Percentiles rank a stretch among this genome's conserved stretches.
Conservation (phyloP, 106 monocot species). For the Hemerocallis citrina region DNA sequence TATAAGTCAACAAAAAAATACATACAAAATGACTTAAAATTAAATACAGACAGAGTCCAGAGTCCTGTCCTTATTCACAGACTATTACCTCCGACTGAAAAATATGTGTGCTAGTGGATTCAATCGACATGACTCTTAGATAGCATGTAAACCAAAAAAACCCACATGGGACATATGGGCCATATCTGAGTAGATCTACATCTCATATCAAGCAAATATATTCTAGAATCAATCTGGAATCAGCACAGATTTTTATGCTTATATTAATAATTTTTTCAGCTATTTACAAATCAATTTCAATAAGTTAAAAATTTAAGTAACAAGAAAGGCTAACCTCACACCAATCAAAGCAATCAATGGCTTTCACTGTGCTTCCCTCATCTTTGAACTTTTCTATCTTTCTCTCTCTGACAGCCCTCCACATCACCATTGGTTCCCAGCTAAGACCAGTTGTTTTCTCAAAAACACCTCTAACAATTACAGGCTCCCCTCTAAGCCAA, state of each 20-base stretch:
- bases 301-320: background rate
- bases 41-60: too few relatives aligned
- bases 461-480: slow-evolving; percentile 31
- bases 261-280: background rate
- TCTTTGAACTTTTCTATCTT: slow-evolving; percentile 22
- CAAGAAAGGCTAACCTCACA: slow-evolving; percentile 23
- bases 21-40: background rate
- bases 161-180: too few relatives aligned
- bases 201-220: background rate
- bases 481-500: slow-evolving; percentile 29
- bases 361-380: slow-evolving; percentile 22
- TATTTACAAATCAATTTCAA: background rate
- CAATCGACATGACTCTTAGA: background rate
- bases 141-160: background rate
- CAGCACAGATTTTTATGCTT: too few relatives aligned
- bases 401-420: slow-evolving; percentile 33
- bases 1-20: background rate
- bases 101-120: background rate
- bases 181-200: background rate
- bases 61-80: background rate
- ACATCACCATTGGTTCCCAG: slow-evolving; percentile 38
- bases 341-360: slow-evolving; percentile 45
- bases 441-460: slow-evolving; percentile 31
- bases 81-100: background rate
- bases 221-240: background rate